phyloP scores from a whole-genome alignment of 2,329 filamentous ascomycete species.

The Aphanocladium album region DNA sequence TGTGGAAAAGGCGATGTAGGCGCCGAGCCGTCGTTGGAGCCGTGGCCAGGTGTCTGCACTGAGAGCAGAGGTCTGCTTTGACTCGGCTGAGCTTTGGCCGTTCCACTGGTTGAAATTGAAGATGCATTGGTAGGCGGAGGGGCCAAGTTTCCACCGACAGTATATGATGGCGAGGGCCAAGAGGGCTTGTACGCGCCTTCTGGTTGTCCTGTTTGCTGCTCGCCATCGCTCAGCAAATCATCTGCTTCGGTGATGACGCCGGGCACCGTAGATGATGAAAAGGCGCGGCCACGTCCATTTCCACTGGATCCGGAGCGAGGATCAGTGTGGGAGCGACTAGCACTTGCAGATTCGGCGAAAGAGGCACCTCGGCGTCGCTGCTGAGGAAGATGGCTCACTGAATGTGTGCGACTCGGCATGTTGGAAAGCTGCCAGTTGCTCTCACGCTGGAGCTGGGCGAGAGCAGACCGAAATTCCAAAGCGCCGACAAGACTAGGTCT shows the following conservation, averaged over 20 bases:
- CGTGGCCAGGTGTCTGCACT: slow-evolving; percentile 44
- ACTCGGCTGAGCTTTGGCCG: slow-evolving; percentile 8
- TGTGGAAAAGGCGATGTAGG: slow-evolving; percentile 62
- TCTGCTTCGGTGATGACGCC: slow-evolving; percentile 3
- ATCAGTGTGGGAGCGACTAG: not conserved
- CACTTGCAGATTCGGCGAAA: slow-evolving; percentile 19
- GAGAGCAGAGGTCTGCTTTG: slow-evolving; percentile 25
- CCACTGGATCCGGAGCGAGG: slow-evolving; percentile 7
- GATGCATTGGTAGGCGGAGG: slow-evolving; percentile 28
- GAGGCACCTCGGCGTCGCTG: slow-evolving; percentile 25
- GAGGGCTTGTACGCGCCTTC: slow-evolving; percentile 3
- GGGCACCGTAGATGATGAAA: slow-evolving; percentile 2
- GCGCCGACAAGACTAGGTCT: slow-evolving; percentile 89
- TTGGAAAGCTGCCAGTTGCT: slow-evolving; percentile 68
- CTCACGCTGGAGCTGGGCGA: slow-evolving; percentile 80
- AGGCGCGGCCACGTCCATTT: slow-evolving; percentile 8
- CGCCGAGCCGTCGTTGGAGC: slow-evolving; percentile 41
- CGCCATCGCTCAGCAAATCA: not conserved
- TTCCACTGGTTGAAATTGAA: slow-evolving; percentile 12
- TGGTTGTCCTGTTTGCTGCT: not conserved
- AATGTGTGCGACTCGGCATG: slow-evolving; percentile 59
- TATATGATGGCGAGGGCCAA: slow-evolving; percentile 28
- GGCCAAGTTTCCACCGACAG: slow-evolving; percentile 36
- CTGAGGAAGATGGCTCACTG: slow-evolving; percentile 26
- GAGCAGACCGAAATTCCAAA: slow-evolving; percentile 84